Evolutionary conservation across 805 yeast genomes (phyloP).

Genomic region (Saccharomycopsis amapae): DNA sequence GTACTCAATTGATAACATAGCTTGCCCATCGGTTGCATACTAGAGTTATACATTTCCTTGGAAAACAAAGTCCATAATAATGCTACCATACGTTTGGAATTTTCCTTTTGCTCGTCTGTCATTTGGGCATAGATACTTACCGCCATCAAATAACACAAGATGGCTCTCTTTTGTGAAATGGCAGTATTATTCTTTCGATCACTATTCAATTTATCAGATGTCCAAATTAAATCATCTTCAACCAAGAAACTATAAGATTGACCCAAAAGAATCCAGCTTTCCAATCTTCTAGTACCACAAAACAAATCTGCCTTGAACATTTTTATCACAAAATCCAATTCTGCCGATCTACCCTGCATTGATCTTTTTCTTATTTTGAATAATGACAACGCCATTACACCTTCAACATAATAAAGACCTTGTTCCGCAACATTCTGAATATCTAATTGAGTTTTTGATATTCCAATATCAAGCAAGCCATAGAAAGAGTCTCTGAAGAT

Average conservation of each 20-base stretch:
- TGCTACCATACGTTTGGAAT: constrained; percentile 33
- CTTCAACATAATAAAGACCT: constrained; percentile 69
- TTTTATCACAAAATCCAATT: constrained; percentile 64
- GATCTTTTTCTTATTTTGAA: constrained; percentile 66
- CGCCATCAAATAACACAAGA: constrained; percentile 73
- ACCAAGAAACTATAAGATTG: constrained; percentile 71
- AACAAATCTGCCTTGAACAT: constrained; percentile 60
- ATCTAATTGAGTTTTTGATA: constrained; percentile 29
- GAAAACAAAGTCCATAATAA: constrained; percentile 49
- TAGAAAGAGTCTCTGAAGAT: constrained; percentile 43
- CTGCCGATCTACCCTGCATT: constrained; percentile 76
- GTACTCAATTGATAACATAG: constrained; percentile 43
- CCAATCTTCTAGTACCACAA: constrained; percentile 61
- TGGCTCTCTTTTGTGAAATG: constrained; percentile 55
- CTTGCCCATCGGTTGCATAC: constrained; percentile 57
- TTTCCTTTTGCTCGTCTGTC: constrained; percentile 21
- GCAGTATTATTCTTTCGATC: constrained; percentile 61
- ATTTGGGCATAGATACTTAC: constrained; percentile 35
- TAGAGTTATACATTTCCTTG: constrained; percentile 47
- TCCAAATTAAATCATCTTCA: constrained; percentile 90
- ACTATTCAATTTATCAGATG: constrained; percentile 69
- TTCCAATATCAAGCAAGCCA: constrained; percentile 37
- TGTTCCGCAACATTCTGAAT: constrained; percentile 33
- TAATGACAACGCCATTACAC: constrained; percentile 56
- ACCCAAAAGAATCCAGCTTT: constrained; percentile 81